Evolutionary conservation across 345 rosid genomes (phyloP).

Genomic region (Pugionium cornutum): DNA sequence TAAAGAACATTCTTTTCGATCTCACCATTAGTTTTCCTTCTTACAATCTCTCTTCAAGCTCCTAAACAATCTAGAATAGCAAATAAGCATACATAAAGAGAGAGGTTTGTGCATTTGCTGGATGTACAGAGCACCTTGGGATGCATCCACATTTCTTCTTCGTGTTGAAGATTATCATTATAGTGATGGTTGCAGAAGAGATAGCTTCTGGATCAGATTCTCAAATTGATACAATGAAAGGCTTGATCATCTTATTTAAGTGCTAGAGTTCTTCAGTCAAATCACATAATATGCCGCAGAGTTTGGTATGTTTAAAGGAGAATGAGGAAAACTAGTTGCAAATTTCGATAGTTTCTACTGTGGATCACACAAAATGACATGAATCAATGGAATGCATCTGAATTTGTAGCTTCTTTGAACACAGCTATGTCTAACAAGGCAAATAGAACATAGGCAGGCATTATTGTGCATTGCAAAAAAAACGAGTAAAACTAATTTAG

Average conservation of each 20-base stretch:
- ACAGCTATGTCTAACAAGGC: slow-evolving; percentile 17
- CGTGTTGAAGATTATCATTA: no score
- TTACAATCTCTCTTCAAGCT: no score
- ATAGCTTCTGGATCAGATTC: no score
- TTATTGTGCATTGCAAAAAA: not conserved
- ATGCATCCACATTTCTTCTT: not conserved
- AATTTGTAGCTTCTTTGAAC: not conserved
- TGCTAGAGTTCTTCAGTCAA: not conserved
- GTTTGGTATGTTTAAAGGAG: slow-evolving; percentile 42
- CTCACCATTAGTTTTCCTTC: no score
- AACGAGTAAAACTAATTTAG: not conserved
- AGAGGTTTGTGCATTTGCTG: not conserved
- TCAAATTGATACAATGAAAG: no score
- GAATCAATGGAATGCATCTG: no score
- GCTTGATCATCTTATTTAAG: no score
- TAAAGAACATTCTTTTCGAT: slow-evolving; percentile 8
- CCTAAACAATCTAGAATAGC: not conserved
- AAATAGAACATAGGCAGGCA: not conserved
- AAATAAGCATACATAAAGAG: not conserved
- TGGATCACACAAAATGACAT: no score
- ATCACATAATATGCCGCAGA: slow-evolving; percentile 47
- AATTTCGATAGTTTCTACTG: no score
- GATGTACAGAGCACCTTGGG: not conserved
- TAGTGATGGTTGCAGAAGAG: no score
- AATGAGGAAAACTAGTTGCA: no score